Evolutionary conservation across 202 grass and related monocot species (phyloP).

Genomic region (Cymbopogon flexuosus): DNA sequence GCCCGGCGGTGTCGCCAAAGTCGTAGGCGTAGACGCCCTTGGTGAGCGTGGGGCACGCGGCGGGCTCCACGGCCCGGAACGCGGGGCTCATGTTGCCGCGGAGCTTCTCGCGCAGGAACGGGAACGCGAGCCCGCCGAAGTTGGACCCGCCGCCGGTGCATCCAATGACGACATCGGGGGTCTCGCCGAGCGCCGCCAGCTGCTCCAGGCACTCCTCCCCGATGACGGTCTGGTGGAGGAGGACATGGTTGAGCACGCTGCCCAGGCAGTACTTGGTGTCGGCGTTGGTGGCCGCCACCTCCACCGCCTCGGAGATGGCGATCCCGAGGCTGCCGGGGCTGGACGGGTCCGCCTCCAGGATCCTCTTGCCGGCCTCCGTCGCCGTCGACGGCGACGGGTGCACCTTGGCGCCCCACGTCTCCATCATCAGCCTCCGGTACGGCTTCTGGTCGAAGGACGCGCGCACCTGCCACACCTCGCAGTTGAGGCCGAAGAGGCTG

Average conservation of each 20-base stretch:
- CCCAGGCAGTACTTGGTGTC: slow-evolving; percentile 96
- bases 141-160: slow-evolving; percentile 96
- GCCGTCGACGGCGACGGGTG: slow-evolving; percentile 65
- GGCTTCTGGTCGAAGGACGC: slow-evolving; percentile 96
- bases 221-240: slow-evolving; percentile 92
- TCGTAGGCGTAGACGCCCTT: slow-evolving; percentile 79
- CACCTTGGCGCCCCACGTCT: slow-evolving; percentile 92
- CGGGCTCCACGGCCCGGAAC: slow-evolving; percentile 79
- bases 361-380: slow-evolving; percentile 56
- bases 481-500: slow-evolving; percentile 80
- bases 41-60: slow-evolving; percentile 83
- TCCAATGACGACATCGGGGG: slow-evolving; percentile 70
- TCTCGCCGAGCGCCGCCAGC: slow-evolving; percentile 60
- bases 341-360: slow-evolving; percentile 49
- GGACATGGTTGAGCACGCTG: slow-evolving; percentile 91
- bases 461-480: slow-evolving; percentile 96
- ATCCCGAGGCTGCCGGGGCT: slow-evolving; percentile 92
- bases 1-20: slow-evolving; percentile 72
- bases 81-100: slow-evolving; percentile 54
- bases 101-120: slow-evolving; percentile 86
- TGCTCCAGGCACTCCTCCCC: slow-evolving; percentile 88
- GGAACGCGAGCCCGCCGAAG: slow-evolving; percentile 75
- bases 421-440: slow-evolving; percentile 85
- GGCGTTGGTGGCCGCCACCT: slow-evolving; percentile 54
- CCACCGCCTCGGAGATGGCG: slow-evolving; percentile 90